Conservation (phyloP, 768 basidiomycete species). For the Paxillus rubicundulus region DNA sequence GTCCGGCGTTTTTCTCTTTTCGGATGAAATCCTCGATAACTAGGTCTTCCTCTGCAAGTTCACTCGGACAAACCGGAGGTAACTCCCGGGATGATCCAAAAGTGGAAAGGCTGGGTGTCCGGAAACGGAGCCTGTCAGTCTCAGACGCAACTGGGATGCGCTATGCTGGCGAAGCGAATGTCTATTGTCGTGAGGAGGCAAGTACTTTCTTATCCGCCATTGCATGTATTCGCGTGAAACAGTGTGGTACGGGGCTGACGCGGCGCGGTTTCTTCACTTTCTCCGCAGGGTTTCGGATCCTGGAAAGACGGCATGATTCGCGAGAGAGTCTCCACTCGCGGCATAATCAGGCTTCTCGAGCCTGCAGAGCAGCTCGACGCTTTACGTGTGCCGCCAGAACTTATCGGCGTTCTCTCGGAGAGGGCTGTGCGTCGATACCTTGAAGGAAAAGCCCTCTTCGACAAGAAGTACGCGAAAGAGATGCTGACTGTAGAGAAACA, state of each 20-base stretch:
- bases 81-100: constrained; percentile 14
- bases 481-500: constrained; percentile 60
- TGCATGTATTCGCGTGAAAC: not conserved
- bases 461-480: constrained; percentile 62
- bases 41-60: constrained; percentile 16
- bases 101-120: constrained; percentile 19
- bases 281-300: constrained; percentile 31
- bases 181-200: constrained; percentile 56
- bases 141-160: constrained; percentile 16
- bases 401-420: constrained; percentile 77
- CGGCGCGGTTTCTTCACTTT: constrained; percentile 1
- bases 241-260: not conserved
- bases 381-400: constrained; percentile 59
- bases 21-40: constrained; percentile 17
- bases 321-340: constrained; percentile 82
- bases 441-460: constrained; percentile 54
- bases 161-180: constrained; percentile 58
- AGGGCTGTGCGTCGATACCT: constrained; percentile 74
- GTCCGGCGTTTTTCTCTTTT: constrained; percentile 11
- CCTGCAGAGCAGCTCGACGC: constrained; percentile 62
- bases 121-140: constrained; percentile 13
- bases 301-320: constrained; percentile 76
- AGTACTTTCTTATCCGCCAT: constrained; percentile 12
- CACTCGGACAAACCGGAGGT: constrained; percentile 2
- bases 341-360: constrained; percentile 82